phyloP scores from a whole-genome alignment of 2,329 filamentous ascomycete species.

The Diaporthe helianthi region DNA sequence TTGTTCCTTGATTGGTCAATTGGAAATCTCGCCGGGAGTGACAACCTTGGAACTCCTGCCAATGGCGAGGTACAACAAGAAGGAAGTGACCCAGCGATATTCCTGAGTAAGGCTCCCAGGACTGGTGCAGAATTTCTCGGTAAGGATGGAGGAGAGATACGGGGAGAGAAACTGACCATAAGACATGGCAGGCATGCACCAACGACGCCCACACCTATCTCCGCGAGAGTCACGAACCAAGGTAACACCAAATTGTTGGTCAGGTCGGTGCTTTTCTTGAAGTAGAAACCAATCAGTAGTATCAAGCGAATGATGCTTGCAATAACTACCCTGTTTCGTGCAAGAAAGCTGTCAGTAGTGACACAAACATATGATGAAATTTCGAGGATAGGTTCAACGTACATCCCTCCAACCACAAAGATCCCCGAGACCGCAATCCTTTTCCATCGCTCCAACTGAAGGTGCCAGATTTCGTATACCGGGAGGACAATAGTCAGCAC shows the following conservation, averaged over 20 bases:
- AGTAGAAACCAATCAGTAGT: conserved; percentile 5
- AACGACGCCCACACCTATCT: conserved; percentile 12
- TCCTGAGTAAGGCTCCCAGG: background rate
- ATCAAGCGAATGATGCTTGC: conserved; percentile 14
- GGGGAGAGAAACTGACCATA: background rate
- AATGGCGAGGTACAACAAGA: background rate
- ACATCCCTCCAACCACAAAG: conserved; percentile 19
- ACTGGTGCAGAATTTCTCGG: background rate
- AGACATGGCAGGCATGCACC: conserved; percentile 12
- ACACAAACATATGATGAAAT: background rate
- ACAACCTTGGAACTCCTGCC: background rate
- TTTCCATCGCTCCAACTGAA: conserved; percentile 14
- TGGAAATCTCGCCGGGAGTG: background rate
- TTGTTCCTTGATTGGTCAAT: background rate
- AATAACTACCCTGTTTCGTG: background rate
- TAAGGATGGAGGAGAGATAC: background rate
- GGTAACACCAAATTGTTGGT: conserved; percentile 7
- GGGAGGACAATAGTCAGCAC: background rate
- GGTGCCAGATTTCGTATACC: conserved; percentile 16
- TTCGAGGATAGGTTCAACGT: background rate
- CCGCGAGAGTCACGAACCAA: conserved; percentile 11
- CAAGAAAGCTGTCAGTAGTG: background rate
- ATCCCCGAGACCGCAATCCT: conserved; percentile 15
- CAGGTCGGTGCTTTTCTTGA: background rate
- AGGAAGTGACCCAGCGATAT: too few relatives aligned